Evolutionary conservation across 75 land plant genomes (phyloP), one percentile per base, ranked within the genome.

Genomic region (Adiantum capillusveneris): DNA sequence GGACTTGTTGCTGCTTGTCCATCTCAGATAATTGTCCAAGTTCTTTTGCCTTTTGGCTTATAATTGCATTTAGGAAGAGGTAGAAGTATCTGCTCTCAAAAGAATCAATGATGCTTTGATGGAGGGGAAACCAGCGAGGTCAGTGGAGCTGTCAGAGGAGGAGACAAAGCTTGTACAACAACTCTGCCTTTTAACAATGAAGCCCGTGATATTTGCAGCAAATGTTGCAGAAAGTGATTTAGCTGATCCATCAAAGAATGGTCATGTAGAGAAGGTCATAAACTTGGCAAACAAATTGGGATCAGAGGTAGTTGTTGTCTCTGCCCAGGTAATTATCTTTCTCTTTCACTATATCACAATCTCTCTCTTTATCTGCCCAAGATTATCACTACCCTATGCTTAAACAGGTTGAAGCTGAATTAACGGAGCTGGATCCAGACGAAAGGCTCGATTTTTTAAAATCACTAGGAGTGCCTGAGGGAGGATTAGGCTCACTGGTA

Each of bases 181-280:
- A 66, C 90, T 95, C 28, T 90, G 97, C 61, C 64, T 95, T 53
- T 97, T 95, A 28, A 95, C 99, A 29, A 95, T 90, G 97, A 95
- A 95, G 66, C 99, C 99, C 2, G 79, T 95, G 25, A 87, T 87
- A 53, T 95, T 81, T 72, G 97, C 88, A 16, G 97, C 97, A 11
- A 95, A 95, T 74, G 99, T 95, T 20, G 97, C 97, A 31, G 99
- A 95, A 69, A 68, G 85, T 31, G 98, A 90, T 53, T 73, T 94
- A 41, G 75, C 80, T 57, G 85, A 90, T 6, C 81, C 98, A 22
- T 67, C 66, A n/a, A 67, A 62, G 11, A 94, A 94, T 60, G 60
- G 79, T 29, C 84, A 94, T 73, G 96, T 90, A 27, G 72, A 75
- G 58, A 78, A 80, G 44, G 82, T 94, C 22, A 55, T 48, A 52